Conservation (phyloP, 129 eudicot genomes). For the Chrysanthemum makinoi region DNA sequence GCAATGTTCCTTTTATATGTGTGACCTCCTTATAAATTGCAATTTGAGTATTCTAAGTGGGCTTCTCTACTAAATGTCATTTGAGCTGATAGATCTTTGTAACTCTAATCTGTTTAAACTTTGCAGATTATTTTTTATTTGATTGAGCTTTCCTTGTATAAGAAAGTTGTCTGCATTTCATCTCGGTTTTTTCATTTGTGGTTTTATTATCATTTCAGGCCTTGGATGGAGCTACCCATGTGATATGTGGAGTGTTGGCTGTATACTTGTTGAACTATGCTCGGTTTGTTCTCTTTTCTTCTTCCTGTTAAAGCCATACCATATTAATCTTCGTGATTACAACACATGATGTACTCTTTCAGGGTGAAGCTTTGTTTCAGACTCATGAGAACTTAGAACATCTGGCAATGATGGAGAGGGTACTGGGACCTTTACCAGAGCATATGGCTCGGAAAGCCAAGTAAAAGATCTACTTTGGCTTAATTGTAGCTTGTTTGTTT, state of each 20-base stretch:
- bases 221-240: slow-evolving; percentile 92
- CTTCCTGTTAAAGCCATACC: not conserved
- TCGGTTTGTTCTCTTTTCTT: slow-evolving; percentile 45
- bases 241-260: slow-evolving; percentile 93
- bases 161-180: not conserved
- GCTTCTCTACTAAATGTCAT: not conserved
- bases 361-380: slow-evolving; percentile 94
- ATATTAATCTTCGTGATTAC: not conserved
- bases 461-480: slow-evolving; percentile 38
- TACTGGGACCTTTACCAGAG: slow-evolving; percentile 82
- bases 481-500: not conserved
- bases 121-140: not conserved
- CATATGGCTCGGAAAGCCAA: slow-evolving; percentile 67
- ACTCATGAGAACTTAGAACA: slow-evolving; percentile 96
- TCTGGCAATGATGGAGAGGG: slow-evolving; percentile 98
- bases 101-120: slow-evolving; percentile 1
- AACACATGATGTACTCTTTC: slow-evolving; percentile 11
- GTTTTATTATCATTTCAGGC: slow-evolving; percentile 41
- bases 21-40: not conserved
- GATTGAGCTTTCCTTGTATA: not conserved
- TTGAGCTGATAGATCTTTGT: slow-evolving; percentile 20
- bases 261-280: slow-evolving; percentile 88
- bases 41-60: slow-evolving; percentile 4
- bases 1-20: not conserved
- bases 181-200: slow-evolving; percentile 7